A percentile compares a stretch with the other conserved stretches of the same genome.
phyloP scores from a whole-genome alignment of 495 filamentous ascomycete genomes.

The Xylaria scruposa region DNA sequence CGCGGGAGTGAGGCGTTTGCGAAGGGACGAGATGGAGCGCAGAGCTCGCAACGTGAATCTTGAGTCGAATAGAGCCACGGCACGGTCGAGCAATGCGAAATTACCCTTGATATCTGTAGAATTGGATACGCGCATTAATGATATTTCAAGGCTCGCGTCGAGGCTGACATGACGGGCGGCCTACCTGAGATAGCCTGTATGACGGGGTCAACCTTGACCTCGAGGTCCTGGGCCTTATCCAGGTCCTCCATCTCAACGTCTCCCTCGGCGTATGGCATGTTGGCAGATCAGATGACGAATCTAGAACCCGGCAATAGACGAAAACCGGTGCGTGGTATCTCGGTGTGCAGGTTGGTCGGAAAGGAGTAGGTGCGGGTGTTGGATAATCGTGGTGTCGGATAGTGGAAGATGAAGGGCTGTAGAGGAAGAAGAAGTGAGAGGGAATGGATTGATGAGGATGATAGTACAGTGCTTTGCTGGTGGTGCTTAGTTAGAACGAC shows the following conservation, averaged over 20 bases:
- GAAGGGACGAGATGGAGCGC: conserved; percentile 92
- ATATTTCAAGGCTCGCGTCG: background rate
- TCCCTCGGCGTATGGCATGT: conserved; percentile 60
- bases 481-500: conserved; percentile 7
- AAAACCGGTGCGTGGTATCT: conserved; percentile 17
- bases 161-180: conserved; percentile 22
- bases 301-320: background rate
- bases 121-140: background rate
- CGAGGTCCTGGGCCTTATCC: conserved; percentile 62
- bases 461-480: conserved; percentile 10
- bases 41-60: conserved; percentile 93
- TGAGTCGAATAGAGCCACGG: conserved; percentile 90
- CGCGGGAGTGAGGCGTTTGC: conserved; percentile 84
- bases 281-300: conserved; percentile 21
- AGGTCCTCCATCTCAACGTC: conserved; percentile 76
- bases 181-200: conserved; percentile 60
- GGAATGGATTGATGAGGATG: conserved; percentile 23
- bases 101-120: conserved; percentile 87
- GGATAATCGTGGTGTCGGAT: background rate
- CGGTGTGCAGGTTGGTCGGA: background rate
- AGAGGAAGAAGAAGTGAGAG: background rate
- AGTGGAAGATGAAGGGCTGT: background rate
- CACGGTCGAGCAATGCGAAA: conserved; percentile 87
- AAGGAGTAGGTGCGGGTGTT: background rate
- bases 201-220: conserved; percentile 72